Evolutionary conservation across 139 green algal genomes (phyloP), one percentile per base, ranked within the genome.

Genomic region (Coelastrella sp.): DNA sequence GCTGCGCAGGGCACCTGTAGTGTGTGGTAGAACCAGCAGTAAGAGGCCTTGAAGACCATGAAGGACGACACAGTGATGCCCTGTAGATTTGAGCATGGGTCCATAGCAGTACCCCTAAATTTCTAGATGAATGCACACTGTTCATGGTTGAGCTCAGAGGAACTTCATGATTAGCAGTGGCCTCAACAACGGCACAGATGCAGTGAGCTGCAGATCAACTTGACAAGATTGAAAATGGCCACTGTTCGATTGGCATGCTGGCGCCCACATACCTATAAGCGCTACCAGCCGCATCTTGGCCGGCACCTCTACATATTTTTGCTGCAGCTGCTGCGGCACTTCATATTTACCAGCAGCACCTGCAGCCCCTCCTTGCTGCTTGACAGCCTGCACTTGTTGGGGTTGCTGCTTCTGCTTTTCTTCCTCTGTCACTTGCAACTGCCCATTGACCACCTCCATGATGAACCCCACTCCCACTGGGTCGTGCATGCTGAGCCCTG

Each of bases 251-350:
- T 3, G 35, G 35, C 35, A 49, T 49, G 35, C 35, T 49, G 35
- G 63, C 63, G 5, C 15, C 83, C 98, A 89, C 81, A 95, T 63
- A 20, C 91, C 96, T 12, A 91, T 90, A 86, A 99, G 95, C 59
- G 92, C 93, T 27, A 96, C 90, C n/a, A 99, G 93, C 10, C 97
- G 93, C 91, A 97, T 85, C 91, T 97, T 97, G 72, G 92, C 93
- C 4, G 96, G 94, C 49, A 99, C 96, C 88, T 98, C 93, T 14
- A 99, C 35, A 70, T 93, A 98, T 22, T 72, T 88, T 93, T 99
- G 97, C 10, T 91, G 85, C 72, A 99, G 94, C 92, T 94, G 91
- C 60, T 90, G 81, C 0, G 97, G 97, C 12, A 99, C 94, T 66
- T 94, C 84, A 87, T 95, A 98, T 84, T 90, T 72, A 84, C 95